Evolutionary conservation across 129 eudicot species (phyloP), one percentile per base, ranked within the genome.

Genomic region (Flaveria bidentis): DNA sequence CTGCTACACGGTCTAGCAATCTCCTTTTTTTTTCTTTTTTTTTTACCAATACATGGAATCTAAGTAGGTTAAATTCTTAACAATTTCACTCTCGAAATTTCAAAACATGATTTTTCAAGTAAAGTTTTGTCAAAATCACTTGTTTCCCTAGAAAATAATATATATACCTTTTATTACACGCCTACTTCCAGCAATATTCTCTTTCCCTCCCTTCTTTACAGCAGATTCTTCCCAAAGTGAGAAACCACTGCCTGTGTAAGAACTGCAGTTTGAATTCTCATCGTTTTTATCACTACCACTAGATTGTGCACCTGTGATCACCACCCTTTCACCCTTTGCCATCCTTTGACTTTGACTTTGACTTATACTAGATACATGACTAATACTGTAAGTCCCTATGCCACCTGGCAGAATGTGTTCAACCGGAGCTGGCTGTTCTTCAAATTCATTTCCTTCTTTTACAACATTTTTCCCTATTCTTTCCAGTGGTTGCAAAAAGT

Each of bases 171-270:
- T 83, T 15, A 80, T 67, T 20, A 78, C 73, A 68, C 86, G 88
- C 58, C 79, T 78, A 63, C 83, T 89, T 18, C 83, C 90, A 17
- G 72, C 72, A 81, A 75, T 78, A 86, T 93, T 93, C 96, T 93
- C 98, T 92, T 88, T 93, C 96, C 97, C 92, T 90, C 97, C 98
- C 96, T 90, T 88, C 72, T 75, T 90, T 12, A 78, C 79, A 0
- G 81, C 82, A 74, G 97, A 87, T 77, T 93, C 98, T 71, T 87
- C 97, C 97, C 97, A 93, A 73, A 93, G 72, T 2, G 96, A 86
- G 85, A 93, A 93, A 69, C 91, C 92, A 85, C 96, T 87, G 53
- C 96, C 98, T 0, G 92, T 67, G 66, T 89, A 83, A 62, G 98
- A 90, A 85, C 94, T 90, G 68, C 89, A 81, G 61, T 88, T 90